Base-by-base conservation (phyloP, 2,329 filamentous ascomycete species). In the Zelopaecilomyces penicillatus region DNA sequence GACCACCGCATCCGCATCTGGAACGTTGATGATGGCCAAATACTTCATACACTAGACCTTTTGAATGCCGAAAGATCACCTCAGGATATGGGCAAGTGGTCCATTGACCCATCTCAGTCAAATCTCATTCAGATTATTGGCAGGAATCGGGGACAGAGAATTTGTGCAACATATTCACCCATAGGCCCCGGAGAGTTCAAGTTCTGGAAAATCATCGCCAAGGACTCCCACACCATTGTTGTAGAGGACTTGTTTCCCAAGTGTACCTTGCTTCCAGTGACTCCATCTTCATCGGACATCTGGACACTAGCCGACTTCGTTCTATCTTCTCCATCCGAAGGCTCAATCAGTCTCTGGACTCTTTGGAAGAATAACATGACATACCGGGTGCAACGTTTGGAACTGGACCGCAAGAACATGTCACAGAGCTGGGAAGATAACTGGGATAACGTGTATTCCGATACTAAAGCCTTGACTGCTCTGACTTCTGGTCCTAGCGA, bases 171-270 rank as follows among this genome's bases (percentile, higher is more conserved):
- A 6, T 95, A 89, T 63, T 96, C 90, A 8, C 91, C 93, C 1
- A 80, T 93, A 51, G 85, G 89, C 30, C 78, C 82, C 35, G 86
- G 93, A 32, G 84, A 91, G 59, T 97, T 98, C 74, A 97, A 95
- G 63, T 90, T 98, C 60, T 98, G 90, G 87, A 74, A 69, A 52
- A 65, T 80, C n/a, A 78, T 78, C 43, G 77, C 85, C 12, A 78
- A 82, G 52, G 78, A 82, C 43, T 76, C 76, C 54, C 73, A 84
- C 55, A 71, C 68, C 3, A 62, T 88, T 19, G 73, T 81, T 6
- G 71, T 94, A 10, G 76, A 80, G 50, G 87, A 94, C 54, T 68
- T 87, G 26, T 89, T 86, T 53, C 76, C 85, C 0, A 69, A 74
- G 34, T 56, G 60, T 39, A 56, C 56, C 9, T 70, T 93, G 30